phyloP scores from a whole-genome alignment of 495 filamentous ascomycete species.

The Evernia prunastri region DNA sequence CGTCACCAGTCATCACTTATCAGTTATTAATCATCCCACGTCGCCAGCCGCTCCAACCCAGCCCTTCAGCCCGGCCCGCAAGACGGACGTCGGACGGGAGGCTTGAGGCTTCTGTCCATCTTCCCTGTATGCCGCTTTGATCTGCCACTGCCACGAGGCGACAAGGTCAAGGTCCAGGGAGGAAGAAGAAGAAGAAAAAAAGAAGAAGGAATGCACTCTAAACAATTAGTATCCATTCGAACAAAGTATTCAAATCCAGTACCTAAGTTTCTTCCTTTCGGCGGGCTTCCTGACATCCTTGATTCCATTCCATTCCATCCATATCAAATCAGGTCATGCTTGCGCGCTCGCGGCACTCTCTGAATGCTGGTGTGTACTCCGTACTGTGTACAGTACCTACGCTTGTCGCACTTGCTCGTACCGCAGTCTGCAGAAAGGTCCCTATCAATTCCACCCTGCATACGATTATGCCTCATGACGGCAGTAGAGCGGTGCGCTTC shows the following conservation, averaged over 20 bases:
- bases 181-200: not conserved
- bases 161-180: not conserved
- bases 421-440: not conserved
- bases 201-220: no score
- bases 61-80: not conserved
- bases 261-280: no score
- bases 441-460: conserved; percentile 1
- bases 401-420: conserved; percentile 15
- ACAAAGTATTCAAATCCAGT: not conserved
- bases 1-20: no score
- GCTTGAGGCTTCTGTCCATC: not conserved
- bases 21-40: no score
- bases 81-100: not conserved
- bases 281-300: no score
- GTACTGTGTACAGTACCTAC: no score
- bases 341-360: conserved; percentile 3
- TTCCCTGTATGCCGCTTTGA: not conserved
- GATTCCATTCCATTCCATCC: no score
- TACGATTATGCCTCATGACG: conserved; percentile 15
- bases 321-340: not conserved
- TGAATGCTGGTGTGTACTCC: no score
- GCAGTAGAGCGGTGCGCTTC: conserved; percentile 23
- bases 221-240: no score
- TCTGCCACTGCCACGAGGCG: not conserved
- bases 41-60: not conserved